A percentile compares a stretch with the other conserved stretches of the same genome.
Evolutionary conservation across 495 filamentous ascomycete species (phyloP).

Genomic region (Aspergillus avenaceus): DNA sequence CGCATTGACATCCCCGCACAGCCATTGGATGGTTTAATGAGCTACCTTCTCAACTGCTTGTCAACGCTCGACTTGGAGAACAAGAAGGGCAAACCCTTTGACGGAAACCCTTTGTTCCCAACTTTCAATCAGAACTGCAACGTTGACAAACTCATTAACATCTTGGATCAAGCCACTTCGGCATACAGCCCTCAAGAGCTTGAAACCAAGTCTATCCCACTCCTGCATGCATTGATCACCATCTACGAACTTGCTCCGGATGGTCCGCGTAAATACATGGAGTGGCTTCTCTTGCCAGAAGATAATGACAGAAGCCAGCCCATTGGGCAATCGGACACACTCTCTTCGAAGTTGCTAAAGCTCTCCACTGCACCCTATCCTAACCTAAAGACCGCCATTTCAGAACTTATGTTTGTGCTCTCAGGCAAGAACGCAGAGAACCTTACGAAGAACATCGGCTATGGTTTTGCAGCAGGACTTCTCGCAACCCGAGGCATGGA

Average conservation of each 20-base stretch:
- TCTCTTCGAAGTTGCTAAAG: conserved; percentile 73
- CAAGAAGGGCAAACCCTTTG: conserved; percentile 37
- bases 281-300: conserved; percentile 68
- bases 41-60: conserved; percentile 71
- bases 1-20: conserved; percentile 50
- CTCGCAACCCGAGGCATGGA: conserved; percentile 76
- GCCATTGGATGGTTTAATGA: conserved; percentile 56
- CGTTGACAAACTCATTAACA: conserved; percentile 64
- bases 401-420: conserved; percentile 78
- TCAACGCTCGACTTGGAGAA: conserved; percentile 68
- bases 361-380: conserved; percentile 75
- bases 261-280: conserved; percentile 58
- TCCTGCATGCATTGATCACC: conserved; percentile 66
- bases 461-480: conserved; percentile 88
- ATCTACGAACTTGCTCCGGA: conserved; percentile 71
- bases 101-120: conserved; percentile 60
- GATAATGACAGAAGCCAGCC: conserved; percentile 71
- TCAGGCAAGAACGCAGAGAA: conserved; percentile 68
- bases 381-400: conserved; percentile 69
- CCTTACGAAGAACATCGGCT: conserved; percentile 80
- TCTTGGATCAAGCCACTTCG: conserved; percentile 64
- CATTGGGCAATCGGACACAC: conserved; percentile 68
- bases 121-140: conserved; percentile 55
- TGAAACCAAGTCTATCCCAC: conserved; percentile 62
- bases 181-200: conserved; percentile 60